Base-by-base conservation (phyloP, 176 grass and related monocot genomes). In the Poa pratensis region DNA sequence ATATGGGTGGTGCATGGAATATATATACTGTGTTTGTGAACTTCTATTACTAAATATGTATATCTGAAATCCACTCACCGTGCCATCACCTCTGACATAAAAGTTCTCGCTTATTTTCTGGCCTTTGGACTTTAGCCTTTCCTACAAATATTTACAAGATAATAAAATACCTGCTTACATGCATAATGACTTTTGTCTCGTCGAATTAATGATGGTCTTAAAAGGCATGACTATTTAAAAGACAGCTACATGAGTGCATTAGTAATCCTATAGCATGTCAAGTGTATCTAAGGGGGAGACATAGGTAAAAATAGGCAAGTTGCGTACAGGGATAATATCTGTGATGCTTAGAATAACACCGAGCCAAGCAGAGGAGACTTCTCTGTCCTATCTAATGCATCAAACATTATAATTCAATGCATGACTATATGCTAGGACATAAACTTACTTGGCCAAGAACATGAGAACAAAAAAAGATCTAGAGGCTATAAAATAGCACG, bases 41-140 rank as follows among this genome's bases (percentile, higher is more conserved):
- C 76, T 3, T 57, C 54, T 28, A 82, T 76, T 81, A 74, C 37
- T 74, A 28, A 75, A 70, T 60, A 71, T 69, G 45, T 1, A 76
- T 9, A 59, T 69, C 28, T 43, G 30, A 3, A 24, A 37, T 50
- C 19, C 43, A 78, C 91, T 93, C 84, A 98, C 96, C 73, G 93
- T 98, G 60, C 96, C 96, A 94, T 98, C 93, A 90, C 96, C 96
- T 92, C 93, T 94, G 34, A 95, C 96, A 79, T 92, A 98, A 79
- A 98, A 98, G 64, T 95, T 98, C 74, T 98, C 93, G 83, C 93
- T 95, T 79, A 98, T 92, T 90, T 92, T 79, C 80, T 98, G 96
- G 13, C 89, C 93, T 62, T 98, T 98, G 63, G 67, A 95, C 82
- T 80, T 95, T 76, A 98, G 80, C 71, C 89, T 95, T 94, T 98